These are phyloP conservation scores for Fomitopsis betulina DNA, from an alignment of 1,284 basidiomycete genomes.

Conservation along the genomic window DNA sequence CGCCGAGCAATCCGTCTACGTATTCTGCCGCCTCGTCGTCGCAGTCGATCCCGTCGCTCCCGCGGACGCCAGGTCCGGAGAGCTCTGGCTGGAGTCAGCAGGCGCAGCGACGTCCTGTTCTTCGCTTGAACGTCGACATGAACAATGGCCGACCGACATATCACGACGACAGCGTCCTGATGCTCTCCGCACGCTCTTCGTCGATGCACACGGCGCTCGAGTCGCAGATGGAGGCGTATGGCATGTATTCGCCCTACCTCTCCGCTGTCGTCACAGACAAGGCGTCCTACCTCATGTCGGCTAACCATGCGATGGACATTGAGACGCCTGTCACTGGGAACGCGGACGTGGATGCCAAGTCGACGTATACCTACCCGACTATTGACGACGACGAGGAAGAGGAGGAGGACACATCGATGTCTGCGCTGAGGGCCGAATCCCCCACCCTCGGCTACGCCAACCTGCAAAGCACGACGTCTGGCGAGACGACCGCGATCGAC, in stretches of 20 bases:
- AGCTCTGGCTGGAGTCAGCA: slow-evolving; percentile 33
- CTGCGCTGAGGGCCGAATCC: slow-evolving; percentile 21
- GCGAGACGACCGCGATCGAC: slow-evolving; percentile 7
- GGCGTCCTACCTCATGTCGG: slow-evolving; percentile 17
- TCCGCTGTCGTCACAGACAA: slow-evolving; percentile 21
- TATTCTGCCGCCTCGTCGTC: slow-evolving; percentile 28
- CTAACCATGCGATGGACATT: slow-evolving; percentile 20
- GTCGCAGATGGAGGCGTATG: slow-evolving; percentile 19
- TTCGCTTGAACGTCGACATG: slow-evolving; percentile 58
- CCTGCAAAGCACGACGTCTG: slow-evolving; percentile 9
- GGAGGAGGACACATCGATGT: slow-evolving; percentile 13
- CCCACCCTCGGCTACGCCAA: slow-evolving; percentile 21
- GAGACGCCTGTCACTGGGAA: slow-evolving; percentile 22
- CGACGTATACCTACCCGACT: slow-evolving; percentile 19
- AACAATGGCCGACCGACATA: slow-evolving; percentile 46
- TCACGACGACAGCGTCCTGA: slow-evolving; percentile 45
- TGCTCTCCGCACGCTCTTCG: slow-evolving; percentile 51
- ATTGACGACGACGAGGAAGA: slow-evolving; percentile 21
- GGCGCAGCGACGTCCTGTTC: slow-evolving; percentile 28
- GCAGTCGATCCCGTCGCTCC: slow-evolving; percentile 26
- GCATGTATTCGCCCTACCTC: slow-evolving; percentile 21
- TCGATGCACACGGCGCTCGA: slow-evolving; percentile 73
- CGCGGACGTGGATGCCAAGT: slow-evolving; percentile 20
- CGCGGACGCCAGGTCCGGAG: slow-evolving; percentile 45
- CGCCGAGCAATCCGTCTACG: slow-evolving; percentile 24